Base-by-base conservation (phyloP, 352 stramenopile genomes). In the Phytophthora quininea region DNA sequence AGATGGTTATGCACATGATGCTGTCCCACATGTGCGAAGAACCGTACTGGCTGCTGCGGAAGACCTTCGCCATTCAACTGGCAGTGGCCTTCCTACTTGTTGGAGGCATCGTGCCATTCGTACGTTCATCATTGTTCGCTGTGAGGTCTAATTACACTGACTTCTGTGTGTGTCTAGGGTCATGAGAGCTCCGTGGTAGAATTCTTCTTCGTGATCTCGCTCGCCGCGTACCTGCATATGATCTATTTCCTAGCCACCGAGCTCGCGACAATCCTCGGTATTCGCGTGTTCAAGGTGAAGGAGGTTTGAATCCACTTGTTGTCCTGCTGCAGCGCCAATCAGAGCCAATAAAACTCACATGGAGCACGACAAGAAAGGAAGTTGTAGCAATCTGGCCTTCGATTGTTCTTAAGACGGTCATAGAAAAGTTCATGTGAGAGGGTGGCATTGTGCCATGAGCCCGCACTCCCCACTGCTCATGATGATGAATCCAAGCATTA, bases 1-100 rank as follows among this genome's bases (percentile, higher is more conserved):
- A 95, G 88, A 95, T 95, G 86, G 86, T 91, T 56, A 95, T 95
- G 88, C 88, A 93, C 71, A 93, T 95, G 80, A 95, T 95, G 88
- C 80, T 95, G 10, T 84, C 88, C 9, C 88, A 95, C 69, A 93
- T 95, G 83, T 91, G 82, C 42, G 86, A 93, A 60, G 88, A 95
- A 54, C 88, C 88, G 24, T 95, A 90, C 64, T 92, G 88, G 86
- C 64, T 95, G 54, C 64, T 95, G 43, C 84, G 88, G 63, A 95
- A 95, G 78, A 94, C 88, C 9, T 93, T 93, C 40, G 54, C 80
- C 27, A 77, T 91, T 58, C 73, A 90, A 24, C 65, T 92, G 37
- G 71, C 76, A 0, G 80, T 87, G 11, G 87, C 82, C 9, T 81
- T 86, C 61, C 64, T 95, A 6, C 66, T 93, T 24, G 81, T 92